Evolutionary conservation across 2,329 filamentous ascomycete genomes (phyloP), one percentile per base, ranked within the genome.

Genomic region (Ophioceras dolichostomum): DNA sequence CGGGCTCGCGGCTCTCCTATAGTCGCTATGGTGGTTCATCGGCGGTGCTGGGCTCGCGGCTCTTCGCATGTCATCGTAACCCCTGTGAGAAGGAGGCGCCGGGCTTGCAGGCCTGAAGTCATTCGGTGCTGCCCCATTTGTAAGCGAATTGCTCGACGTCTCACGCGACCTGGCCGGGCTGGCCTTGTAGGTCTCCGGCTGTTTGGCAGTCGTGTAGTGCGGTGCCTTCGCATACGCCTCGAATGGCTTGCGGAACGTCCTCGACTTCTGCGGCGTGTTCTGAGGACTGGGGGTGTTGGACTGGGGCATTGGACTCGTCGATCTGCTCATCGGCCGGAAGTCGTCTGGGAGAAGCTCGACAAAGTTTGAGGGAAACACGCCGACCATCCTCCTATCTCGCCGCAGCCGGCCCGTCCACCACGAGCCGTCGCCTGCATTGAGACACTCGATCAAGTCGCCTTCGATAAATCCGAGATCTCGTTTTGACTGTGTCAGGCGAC

Each of bases 371-470:
- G 91, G 91, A 53, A 98, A 98, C 16, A 91, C 68, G 38, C 91
- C 91, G 50, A 95, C 80, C 51, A 89, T 87, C 52, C 88, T 78
- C 57, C 83, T 81, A 61, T 98, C 91, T 49, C 91, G 77, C 54
- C 80, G 84, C 54, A 98, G 63, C 45, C 89, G 77, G 34, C 91
- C 91, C 62, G 88, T 94, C 91, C 91, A 98, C 91, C 91, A 98
- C 33, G 85, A 88, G 37, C 91, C 91, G 62, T 98, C 91, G 45
- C 91, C 91, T 16, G 91, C 91, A 57, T 98, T 98, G 37, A 98
- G 70, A 54, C 89, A 95, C 73, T 98, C 91, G 57, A 98, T 98
- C 47, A 98, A 62, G 60, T 98, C 91, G 45, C 91, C 91, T 60
- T 98, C 91, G 48, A 98, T 83, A 60, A 98, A 98, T 13, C 91